These are phyloP conservation scores for Hibiscus trionum DNA, from an alignment of 345 rosid species.

Conservation along the genomic window DNA sequence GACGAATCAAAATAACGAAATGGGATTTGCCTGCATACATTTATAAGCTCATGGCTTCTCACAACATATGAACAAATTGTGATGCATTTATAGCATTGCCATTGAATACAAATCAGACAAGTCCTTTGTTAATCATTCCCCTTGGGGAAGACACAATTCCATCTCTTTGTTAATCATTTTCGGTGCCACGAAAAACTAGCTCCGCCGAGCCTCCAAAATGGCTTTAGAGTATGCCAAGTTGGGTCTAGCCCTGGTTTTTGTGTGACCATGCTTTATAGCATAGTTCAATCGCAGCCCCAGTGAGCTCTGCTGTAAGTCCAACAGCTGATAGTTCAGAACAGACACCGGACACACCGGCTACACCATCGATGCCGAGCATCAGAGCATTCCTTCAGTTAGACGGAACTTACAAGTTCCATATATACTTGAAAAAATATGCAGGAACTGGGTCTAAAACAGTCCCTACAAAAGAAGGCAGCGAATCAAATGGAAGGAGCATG, in stretches of 20 bases:
- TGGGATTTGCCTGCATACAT: too few species aligned
- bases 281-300: slow-evolving; percentile 21
- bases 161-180: background rate
- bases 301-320: slow-evolving; percentile 8
- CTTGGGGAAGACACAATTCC: background rate
- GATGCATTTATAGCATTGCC: too few species aligned
- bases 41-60: too few species aligned
- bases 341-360: slow-evolving; percentile 12
- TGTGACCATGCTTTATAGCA: slow-evolving; percentile 13
- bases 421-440: background rate
- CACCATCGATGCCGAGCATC: slow-evolving; percentile 7
- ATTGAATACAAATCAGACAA: too few species aligned
- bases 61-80: too few species aligned
- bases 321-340: slow-evolving; percentile 19
- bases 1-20: background rate
- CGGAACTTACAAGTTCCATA: background rate
- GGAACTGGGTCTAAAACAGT: slow-evolving; percentile 25
- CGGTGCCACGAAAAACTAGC: background rate
- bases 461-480: slow-evolving; percentile 14
- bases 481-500: slow-evolving; percentile 18
- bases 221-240: slow-evolving; percentile 17
- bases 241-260: slow-evolving; percentile 25
- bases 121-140: background rate
- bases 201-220: slow-evolving; percentile 16
- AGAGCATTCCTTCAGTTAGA: slow-evolving; percentile 6